Percentiles rank a stretch among this genome's conserved stretches.
Evolutionary conservation across 352 stramenopile species (phyloP).

Genomic region (Globisporangium canariense): DNA sequence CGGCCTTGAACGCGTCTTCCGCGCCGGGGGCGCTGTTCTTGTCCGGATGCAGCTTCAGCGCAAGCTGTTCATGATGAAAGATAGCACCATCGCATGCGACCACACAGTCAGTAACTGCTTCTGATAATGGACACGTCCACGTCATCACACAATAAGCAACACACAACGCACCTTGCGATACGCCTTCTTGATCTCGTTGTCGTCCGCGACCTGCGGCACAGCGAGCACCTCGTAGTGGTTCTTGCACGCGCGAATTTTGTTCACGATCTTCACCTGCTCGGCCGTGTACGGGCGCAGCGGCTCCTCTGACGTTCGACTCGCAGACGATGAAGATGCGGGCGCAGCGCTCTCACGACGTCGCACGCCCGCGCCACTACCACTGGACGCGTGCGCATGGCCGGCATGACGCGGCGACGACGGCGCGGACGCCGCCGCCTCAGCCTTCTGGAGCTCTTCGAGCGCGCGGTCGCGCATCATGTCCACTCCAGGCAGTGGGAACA

Average conservation of each 20-base stretch:
- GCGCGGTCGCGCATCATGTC: slow-evolving; percentile 77
- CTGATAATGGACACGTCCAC: neutral
- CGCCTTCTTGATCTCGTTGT: slow-evolving; percentile 89
- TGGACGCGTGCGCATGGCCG: slow-evolving; percentile 1
- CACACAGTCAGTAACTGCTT: neutral
- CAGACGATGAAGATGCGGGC: neutral
- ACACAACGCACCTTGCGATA: slow-evolving; percentile 78
- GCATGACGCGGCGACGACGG: slow-evolving; percentile 17
- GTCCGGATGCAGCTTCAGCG: slow-evolving; percentile 88
- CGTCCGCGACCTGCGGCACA: slow-evolving; percentile 65
- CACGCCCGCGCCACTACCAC: slow-evolving; percentile 25
- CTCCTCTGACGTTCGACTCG: slow-evolving; percentile 29
- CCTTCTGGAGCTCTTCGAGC: slow-evolving; percentile 46
- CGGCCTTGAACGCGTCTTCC: slow-evolving; percentile 97
- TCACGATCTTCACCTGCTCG: slow-evolving; percentile 82
- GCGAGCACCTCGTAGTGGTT: slow-evolving; percentile 88
- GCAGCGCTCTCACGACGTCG: slow-evolving; percentile 17
- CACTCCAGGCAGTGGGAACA: slow-evolving; percentile 86
- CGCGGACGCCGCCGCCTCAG: slow-evolving; percentile 29
- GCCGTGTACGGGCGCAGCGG: slow-evolving; percentile 62
- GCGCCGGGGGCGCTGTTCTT: slow-evolving; percentile 96
- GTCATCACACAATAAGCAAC: neutral
- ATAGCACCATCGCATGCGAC: slow-evolving; percentile 5
- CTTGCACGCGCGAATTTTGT: slow-evolving; percentile 86
- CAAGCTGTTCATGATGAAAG: slow-evolving; percentile 50